phyloP scores from a whole-genome alignment of 73 alveolate species.

The Halteria grandinella region DNA sequence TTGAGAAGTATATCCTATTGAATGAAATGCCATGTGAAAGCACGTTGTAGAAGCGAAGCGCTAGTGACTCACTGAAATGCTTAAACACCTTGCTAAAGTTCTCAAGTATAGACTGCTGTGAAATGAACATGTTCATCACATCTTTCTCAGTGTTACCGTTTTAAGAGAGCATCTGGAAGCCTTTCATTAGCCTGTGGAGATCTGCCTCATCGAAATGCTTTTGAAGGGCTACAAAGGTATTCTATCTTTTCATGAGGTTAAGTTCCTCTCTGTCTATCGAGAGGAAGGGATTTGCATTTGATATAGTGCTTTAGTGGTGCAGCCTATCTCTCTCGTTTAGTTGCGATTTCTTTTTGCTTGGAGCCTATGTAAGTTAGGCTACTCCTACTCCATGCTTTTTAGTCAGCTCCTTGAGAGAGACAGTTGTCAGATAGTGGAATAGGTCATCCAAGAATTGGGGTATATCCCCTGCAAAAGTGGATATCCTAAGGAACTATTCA shows the following conservation, averaged over 20 bases:
- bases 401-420: background rate
- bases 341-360: background rate
- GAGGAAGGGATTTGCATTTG: no score
- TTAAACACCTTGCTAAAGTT: constrained; percentile 20
- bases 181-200: background rate
- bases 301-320: constrained; percentile 5
- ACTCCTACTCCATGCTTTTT: background rate
- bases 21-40: constrained; percentile 12
- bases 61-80: constrained; percentile 6
- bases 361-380: background rate
- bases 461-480: constrained; percentile 16
- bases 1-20: constrained; percentile 32
- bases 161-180: background rate
- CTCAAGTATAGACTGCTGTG: constrained; percentile 11
- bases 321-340: constrained; percentile 1
- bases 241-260: background rate
- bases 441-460: constrained; percentile 34
- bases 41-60: constrained; percentile 32
- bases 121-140: constrained; percentile 1
- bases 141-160: constrained; percentile 11
- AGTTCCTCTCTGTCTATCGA: constrained; percentile 12
- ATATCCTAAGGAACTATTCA: constrained; percentile 15
- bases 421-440: constrained; percentile 1
- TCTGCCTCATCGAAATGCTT: background rate
- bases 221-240: background rate